Evolutionary conservation across 768 basidiomycete genomes (phyloP), one percentile per base, ranked within the genome.

Genomic region (Lepiota venenata): DNA sequence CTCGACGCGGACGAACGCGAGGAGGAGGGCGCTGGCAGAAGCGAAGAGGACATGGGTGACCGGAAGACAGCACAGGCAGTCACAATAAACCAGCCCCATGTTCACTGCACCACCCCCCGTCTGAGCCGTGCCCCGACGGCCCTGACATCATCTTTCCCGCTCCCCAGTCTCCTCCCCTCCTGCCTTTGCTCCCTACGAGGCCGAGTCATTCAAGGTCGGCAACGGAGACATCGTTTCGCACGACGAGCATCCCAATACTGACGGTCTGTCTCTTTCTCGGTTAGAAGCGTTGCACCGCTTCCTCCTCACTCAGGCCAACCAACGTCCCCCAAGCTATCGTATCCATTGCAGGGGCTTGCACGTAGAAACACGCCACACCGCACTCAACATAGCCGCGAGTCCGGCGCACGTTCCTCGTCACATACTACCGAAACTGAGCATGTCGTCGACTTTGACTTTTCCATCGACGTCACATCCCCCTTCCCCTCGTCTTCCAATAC

Each of bases 201-300:
- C 88, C 16, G 77, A 85, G 55, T 83, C 73, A 67, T 83, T 81
- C 58, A 66, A 76, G 20, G 71, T 71, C 1, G 66, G 66, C 32
- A 53, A 69, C 39, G 83, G 81, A 2, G 66, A 83, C 43, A 71
- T 87, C 56, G 69, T 90, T 50, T 87, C 87, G 12, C 88, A 90
- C 64, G 89, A 91, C 59, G 71, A 66, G 10, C 85, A 87, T 63
- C 65, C 88, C 47, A 88, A 88, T n/a, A n/a, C n/a, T n/a, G n/a
- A n/a, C n/a, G n/a, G n/a, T n/a, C n/a, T n/a, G n/a, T n/a, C n/a
- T n/a, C 3, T 43, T 7, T 11, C 45, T 2, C 66, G 66, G 67
- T 42, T n/a, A n/a, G 85, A 87, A 61, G 83, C 84, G 0, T 75
- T 91, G 20, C 88, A 87, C 64, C 81, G 87, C 53, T 92, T 89